These are phyloP conservation scores for Mayamaea pseudoterrestris DNA, from an alignment of 108 stramenopile genomes.

Conservation along the genomic window DNA sequence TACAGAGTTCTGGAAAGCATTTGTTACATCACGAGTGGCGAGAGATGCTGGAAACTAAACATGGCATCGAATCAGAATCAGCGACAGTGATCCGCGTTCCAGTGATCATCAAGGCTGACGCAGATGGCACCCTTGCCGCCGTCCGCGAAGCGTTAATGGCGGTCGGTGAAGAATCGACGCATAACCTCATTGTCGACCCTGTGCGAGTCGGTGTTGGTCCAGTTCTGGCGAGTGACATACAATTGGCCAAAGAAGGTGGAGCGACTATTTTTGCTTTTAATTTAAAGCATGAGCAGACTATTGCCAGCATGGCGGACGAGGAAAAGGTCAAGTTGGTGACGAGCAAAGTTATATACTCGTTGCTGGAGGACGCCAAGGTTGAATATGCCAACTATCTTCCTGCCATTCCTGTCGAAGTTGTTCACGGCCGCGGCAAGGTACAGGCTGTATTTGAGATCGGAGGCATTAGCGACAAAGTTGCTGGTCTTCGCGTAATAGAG, in stretches of 20 bases:
- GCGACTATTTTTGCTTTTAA: constrained; percentile 67
- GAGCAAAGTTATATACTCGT: constrained; percentile 65
- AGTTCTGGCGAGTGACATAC: constrained; percentile 50
- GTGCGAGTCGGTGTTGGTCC: constrained; percentile 59
- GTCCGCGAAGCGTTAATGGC: constrained; percentile 52
- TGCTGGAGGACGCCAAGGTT: constrained; percentile 69
- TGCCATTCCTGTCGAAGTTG: constrained; percentile 21
- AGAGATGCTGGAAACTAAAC: constrained; percentile 5
- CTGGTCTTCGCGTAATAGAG: constrained; percentile 56
- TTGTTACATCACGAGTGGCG: constrained; percentile 2
- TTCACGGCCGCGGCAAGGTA: constrained; percentile 59
- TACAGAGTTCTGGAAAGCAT: constrained; percentile 23
- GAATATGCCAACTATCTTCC: constrained; percentile 48
- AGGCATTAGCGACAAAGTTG: constrained; percentile 40
- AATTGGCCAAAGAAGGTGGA: constrained; percentile 69
- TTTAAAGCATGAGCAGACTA: constrained; percentile 42
- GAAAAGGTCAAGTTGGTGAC: constrained; percentile 38
- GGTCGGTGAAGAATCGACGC: constrained; percentile 43
- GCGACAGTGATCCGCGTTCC: constrained; percentile 45
- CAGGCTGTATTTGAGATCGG: constrained; percentile 66
- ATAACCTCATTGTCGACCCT: constrained; percentile 58
- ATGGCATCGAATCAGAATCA: constrained; percentile 26
- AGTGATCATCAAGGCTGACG: constrained; percentile 72
- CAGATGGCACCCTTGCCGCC: constrained; percentile 70
- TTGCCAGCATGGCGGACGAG: constrained; percentile 33